These are phyloP conservation scores for Cryphonectria parasitica DNA, from an alignment of 2,329 filamentous ascomycete species.

Conservation along the genomic window DNA sequence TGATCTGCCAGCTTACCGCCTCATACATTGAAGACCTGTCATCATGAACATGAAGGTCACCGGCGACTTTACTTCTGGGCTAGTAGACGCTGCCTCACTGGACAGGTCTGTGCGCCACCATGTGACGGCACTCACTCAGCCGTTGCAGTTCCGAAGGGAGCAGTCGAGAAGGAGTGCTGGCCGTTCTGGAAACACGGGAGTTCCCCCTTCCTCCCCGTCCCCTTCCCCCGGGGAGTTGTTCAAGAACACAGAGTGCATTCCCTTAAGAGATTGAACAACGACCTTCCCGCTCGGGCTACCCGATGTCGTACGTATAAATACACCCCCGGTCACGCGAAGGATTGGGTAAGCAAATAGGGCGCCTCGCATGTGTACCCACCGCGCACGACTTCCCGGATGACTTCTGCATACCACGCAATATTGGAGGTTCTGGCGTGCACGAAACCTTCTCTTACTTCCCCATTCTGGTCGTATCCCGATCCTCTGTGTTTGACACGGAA, in stretches of 20 bases:
- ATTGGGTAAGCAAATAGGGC: slow-evolving; percentile 2
- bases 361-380: not conserved
- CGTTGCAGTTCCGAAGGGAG: not conserved
- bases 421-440: not conserved
- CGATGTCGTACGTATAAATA: slow-evolving; percentile 2
- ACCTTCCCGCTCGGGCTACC: not conserved
- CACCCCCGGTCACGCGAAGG: slow-evolving; percentile 1
- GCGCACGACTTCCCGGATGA: not conserved
- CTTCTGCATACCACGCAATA: not conserved
- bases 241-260: not conserved
- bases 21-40: not conserved
- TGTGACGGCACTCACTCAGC: not conserved
- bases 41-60: not conserved
- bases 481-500: not conserved
- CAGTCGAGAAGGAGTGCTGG: not conserved
- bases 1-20: not conserved
- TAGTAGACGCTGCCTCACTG: not conserved
- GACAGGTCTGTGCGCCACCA: not conserved
- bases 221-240: not conserved
- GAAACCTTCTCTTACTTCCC: not conserved
- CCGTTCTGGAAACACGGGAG: not conserved
- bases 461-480: not conserved
- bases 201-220: not conserved
- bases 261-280: not conserved
- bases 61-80: not conserved